Evolutionary conservation across 768 basidiomycete genomes (phyloP).

Genomic region (Sarcomyxa edulis): DNA sequence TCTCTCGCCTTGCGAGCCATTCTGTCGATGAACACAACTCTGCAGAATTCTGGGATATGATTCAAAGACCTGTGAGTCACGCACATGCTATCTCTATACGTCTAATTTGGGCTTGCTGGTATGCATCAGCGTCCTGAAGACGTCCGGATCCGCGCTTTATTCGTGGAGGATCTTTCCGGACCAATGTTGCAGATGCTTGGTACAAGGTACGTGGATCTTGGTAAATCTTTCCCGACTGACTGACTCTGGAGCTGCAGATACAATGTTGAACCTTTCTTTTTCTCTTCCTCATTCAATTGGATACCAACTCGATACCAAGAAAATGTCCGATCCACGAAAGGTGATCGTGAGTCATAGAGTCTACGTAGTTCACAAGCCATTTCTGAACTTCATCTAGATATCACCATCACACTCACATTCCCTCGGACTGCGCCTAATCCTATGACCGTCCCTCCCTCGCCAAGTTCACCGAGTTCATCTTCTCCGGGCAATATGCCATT

Average conservation of each 20-base stretch:
- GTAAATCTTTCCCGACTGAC: too few relatives aligned
- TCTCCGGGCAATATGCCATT: background rate
- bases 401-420: constrained; percentile 37
- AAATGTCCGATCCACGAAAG: constrained; percentile 14
- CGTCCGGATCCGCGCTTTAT: constrained; percentile 26
- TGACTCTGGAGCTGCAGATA: constrained; percentile 26
- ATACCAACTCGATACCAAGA: constrained; percentile 40
- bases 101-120: background rate
- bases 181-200: constrained; percentile 31
- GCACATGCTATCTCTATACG: background rate
- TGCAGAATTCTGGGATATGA: constrained; percentile 20
- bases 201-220: constrained; percentile 24
- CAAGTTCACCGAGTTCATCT: background rate
- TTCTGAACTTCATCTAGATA: constrained; percentile 28
- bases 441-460: background rate
- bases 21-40: constrained; percentile 14
- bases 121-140: constrained; percentile 14
- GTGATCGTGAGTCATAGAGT: constrained; percentile 33
- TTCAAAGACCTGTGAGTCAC: constrained; percentile 19
- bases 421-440: background rate
- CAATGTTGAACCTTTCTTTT: constrained; percentile 38
- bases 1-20: constrained; percentile 5
- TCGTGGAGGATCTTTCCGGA: constrained; percentile 27
- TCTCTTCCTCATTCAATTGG: constrained; percentile 35
- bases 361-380: background rate